These are phyloP conservation scores for Westerdykella aurantiaca DNA, from an alignment of 2,329 filamentous ascomycete genomes.

Conservation along the genomic window DNA sequence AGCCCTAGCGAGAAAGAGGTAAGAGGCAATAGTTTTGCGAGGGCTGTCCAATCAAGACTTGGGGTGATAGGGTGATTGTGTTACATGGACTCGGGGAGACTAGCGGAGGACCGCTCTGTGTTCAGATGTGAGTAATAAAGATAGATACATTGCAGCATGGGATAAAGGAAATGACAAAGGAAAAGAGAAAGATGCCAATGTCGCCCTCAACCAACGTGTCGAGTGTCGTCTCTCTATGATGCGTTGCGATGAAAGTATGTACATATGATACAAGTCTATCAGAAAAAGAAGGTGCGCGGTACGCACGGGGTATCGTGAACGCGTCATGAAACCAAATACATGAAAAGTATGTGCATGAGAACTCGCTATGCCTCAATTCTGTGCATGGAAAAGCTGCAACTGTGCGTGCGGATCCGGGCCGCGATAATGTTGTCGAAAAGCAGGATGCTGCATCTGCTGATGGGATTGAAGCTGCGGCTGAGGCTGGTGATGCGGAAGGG, in stretches of 20 bases:
- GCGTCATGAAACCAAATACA: background rate
- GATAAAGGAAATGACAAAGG: too few species aligned
- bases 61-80: too few species aligned
- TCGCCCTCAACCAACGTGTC: too few species aligned
- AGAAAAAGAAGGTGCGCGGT: background rate
- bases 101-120: too few species aligned
- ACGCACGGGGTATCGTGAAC: slow-evolving; percentile 1
- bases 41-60: too few species aligned
- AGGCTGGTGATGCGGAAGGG: slow-evolving; percentile 10
- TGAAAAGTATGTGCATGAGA: background rate
- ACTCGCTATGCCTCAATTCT: background rate
- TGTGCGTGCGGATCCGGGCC: background rate
- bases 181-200: too few species aligned
- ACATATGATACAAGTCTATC: background rate
- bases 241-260: background rate
- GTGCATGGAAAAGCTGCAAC: background rate
- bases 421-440: background rate
- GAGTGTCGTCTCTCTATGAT: too few species aligned
- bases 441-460: slow-evolving; percentile 13
- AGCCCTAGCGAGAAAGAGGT: too few species aligned
- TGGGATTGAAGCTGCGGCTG: slow-evolving; percentile 14
- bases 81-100: too few species aligned
- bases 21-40: too few species aligned
- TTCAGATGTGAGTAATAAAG: too few species aligned
- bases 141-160: too few species aligned